These are phyloP conservation scores for Phytophthora pseudosyringae DNA, from an alignment of 352 stramenopile genomes.

Conservation along the genomic window DNA sequence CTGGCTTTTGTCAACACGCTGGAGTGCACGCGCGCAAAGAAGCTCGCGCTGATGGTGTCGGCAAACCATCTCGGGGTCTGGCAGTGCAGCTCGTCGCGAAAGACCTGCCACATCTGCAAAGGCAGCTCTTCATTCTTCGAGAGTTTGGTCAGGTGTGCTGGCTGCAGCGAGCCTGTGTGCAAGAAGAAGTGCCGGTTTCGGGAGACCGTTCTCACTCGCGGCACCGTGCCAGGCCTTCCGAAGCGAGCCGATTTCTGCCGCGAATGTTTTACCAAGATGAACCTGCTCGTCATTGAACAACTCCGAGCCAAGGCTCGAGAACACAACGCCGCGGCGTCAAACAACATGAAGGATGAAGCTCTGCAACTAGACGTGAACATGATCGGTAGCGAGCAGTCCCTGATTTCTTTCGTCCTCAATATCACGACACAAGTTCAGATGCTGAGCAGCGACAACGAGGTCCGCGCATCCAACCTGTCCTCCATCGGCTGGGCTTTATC, in stretches of 20 bases:
- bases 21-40: slow-evolving; percentile 6
- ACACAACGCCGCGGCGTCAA: background rate
- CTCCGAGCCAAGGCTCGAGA: slow-evolving; percentile 7
- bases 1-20: too few species aligned
- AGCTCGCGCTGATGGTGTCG: slow-evolving; percentile 20
- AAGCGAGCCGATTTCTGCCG: slow-evolving; percentile 29
- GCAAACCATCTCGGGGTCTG: background rate
- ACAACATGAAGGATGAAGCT: background rate
- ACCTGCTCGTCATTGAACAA: slow-evolving; percentile 7
- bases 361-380: slow-evolving; percentile 5
- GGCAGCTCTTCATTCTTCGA: slow-evolving; percentile 28
- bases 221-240: background rate
- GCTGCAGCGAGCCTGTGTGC: slow-evolving; percentile 28
- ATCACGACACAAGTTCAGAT: slow-evolving; percentile 21
- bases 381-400: slow-evolving; percentile 17
- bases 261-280: slow-evolving; percentile 23
- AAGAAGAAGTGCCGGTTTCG: slow-evolving; percentile 26
- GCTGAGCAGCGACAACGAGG: slow-evolving; percentile 16
- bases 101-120: slow-evolving; percentile 24
- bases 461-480: slow-evolving; percentile 24
- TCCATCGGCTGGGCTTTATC: slow-evolving; percentile 14
- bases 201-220: slow-evolving; percentile 20
- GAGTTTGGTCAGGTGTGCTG: slow-evolving; percentile 14
- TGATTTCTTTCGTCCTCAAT: slow-evolving; percentile 24
- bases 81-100: slow-evolving; percentile 14